These are phyloP conservation scores for Drosera capensis DNA, from an alignment of 148 eudicot genomes.

Conservation along the genomic window DNA sequence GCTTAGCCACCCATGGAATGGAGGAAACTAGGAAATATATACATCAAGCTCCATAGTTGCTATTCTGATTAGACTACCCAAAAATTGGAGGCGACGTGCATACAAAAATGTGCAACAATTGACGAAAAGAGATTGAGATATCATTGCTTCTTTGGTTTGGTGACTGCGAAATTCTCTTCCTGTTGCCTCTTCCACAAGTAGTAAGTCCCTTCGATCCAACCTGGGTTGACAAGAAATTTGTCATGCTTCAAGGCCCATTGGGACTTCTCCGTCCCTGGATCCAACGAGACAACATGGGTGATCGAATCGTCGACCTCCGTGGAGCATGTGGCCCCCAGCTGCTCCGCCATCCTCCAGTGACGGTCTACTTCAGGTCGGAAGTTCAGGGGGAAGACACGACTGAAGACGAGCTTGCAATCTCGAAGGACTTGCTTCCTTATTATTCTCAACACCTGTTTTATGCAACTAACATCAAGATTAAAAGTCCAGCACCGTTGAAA, in stretches of 20 bases:
- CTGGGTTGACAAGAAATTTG: constrained; percentile 50
- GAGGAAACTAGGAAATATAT: too few relatives aligned
- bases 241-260: constrained; percentile 56
- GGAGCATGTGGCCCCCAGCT: constrained; percentile 57
- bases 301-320: constrained; percentile 30
- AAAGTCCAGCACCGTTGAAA: not conserved
- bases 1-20: too few relatives aligned
- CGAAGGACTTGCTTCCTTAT: constrained; percentile 45
- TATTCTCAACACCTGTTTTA: constrained; percentile 39
- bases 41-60: too few relatives aligned
- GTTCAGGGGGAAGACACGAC: constrained; percentile 37
- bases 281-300: constrained; percentile 59
- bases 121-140: too few relatives aligned
- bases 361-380: constrained; percentile 29
- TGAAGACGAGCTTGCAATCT: constrained; percentile 63
- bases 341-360: constrained; percentile 67
- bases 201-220: constrained; percentile 63
- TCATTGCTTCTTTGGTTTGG: constrained; percentile 7
- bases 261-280: constrained; percentile 57
- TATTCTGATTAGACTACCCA: too few relatives aligned
- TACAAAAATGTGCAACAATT: too few relatives aligned
- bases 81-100: too few relatives aligned
- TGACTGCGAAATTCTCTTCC: constrained; percentile 62
- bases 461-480: not conserved
- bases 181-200: constrained; percentile 54